Evolutionary conservation across 1,284 basidiomycete genomes (phyloP).

Genomic region (Rugosomyces carneus): DNA sequence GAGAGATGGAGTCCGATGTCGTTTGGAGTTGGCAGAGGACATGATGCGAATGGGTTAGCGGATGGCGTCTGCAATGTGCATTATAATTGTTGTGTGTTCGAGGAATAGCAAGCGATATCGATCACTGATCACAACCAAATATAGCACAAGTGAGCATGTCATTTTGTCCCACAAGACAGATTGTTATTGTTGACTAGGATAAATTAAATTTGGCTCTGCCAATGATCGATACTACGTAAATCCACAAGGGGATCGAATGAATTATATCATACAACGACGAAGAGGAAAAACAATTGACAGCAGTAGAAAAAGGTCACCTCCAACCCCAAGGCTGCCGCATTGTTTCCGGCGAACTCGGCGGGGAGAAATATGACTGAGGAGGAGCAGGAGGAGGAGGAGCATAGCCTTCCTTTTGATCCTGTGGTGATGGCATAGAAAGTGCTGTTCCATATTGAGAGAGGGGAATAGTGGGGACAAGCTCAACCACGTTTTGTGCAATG

Average conservation of each 20-base stretch:
- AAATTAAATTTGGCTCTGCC: constrained; percentile 15
- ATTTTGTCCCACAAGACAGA: too few species aligned
- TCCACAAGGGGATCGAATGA: constrained; percentile 1
- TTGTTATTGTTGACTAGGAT: not conserved
- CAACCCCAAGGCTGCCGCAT: constrained; percentile 9
- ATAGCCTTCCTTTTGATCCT: constrained; percentile 8
- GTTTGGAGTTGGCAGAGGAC: constrained; percentile 17
- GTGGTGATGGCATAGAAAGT: constrained; percentile 13
- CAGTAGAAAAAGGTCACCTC: constrained; percentile 4
- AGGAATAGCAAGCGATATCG: not conserved
- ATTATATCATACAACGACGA: constrained; percentile 11
- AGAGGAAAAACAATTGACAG: constrained; percentile 5
- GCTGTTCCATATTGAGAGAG: constrained; percentile 34
- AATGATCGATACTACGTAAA: constrained; percentile 10
- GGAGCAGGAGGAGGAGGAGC: not conserved
- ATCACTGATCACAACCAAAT: not conserved
- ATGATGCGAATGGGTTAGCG: constrained; percentile 8
- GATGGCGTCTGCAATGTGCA: not conserved
- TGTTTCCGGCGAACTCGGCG: constrained; percentile 14
- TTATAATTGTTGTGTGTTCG: not conserved
- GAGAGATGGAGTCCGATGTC: constrained; percentile 24
- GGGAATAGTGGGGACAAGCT: constrained; percentile 77
- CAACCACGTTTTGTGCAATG: constrained; percentile 70
- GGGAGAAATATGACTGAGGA: constrained; percentile 10
- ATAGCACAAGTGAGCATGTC: not conserved